These are phyloP conservation scores for Parasitella parasitica DNA, from an alignment of 371 early-diverging fungal species.

Conservation along the genomic window DNA sequence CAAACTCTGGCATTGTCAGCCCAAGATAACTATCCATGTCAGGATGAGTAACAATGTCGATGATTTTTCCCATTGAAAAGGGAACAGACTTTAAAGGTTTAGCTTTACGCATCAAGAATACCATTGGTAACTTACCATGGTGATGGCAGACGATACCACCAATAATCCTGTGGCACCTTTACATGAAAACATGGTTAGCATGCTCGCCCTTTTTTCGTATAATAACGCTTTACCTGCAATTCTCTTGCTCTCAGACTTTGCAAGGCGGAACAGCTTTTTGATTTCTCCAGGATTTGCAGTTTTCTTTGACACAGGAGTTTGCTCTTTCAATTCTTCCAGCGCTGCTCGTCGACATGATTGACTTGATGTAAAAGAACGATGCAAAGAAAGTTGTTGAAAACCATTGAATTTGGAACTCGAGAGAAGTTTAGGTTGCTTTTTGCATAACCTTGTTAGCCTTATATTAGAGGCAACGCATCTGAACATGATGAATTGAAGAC, in stretches of 20 bases:
- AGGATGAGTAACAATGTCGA: slow-evolving; percentile 68
- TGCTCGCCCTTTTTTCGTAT: neutral
- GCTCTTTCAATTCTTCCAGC: neutral
- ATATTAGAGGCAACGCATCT: neutral
- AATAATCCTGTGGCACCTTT: slow-evolving; percentile 54
- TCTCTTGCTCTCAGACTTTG: slow-evolving; percentile 46
- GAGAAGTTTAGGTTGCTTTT: neutral
- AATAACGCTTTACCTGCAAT: slow-evolving; percentile 35
- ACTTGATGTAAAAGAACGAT: neutral
- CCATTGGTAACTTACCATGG: slow-evolving; percentile 49
- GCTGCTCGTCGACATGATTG: neutral
- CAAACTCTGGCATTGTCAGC: slow-evolving; percentile 57
- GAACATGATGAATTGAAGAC: neutral
- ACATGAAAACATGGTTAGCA: too few species aligned
- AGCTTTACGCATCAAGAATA: neutral
- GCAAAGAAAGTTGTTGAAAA: neutral
- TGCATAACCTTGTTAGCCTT: neutral
- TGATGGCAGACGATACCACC: slow-evolving; percentile 71
- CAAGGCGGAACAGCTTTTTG: slow-evolving; percentile 39
- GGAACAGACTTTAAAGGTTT: slow-evolving; percentile 53
- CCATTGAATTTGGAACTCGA: neutral
- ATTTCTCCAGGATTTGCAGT: slow-evolving; percentile 23
- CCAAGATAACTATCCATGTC: slow-evolving; percentile 50
- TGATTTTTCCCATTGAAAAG: slow-evolving; percentile 78
- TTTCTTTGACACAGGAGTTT: slow-evolving; percentile 1